These are phyloP conservation scores for Leucogyrophana mollusca DNA, from an alignment of 768 basidiomycete species.

Conservation along the genomic window DNA sequence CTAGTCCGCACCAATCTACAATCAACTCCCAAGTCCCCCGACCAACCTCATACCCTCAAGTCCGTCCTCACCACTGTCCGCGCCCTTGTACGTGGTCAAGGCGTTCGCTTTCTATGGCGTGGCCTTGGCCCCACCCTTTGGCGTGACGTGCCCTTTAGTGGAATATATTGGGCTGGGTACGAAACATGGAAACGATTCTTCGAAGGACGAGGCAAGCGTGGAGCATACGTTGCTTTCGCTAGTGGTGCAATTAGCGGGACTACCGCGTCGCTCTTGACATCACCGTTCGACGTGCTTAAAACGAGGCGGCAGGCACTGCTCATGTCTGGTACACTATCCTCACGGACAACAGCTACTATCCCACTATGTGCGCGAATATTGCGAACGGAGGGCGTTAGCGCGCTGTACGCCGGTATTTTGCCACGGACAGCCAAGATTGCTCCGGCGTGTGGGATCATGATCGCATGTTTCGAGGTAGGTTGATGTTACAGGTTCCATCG, in stretches of 20 bases:
- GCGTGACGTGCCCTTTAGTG: constrained; percentile 98
- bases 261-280: constrained; percentile 81
- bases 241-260: constrained; percentile 90
- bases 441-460: constrained; percentile 98
- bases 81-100: constrained; percentile 57
- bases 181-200: constrained; percentile 76
- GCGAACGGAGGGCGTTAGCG: constrained; percentile 72
- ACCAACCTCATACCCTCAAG: constrained; percentile 72
- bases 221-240: constrained; percentile 74
- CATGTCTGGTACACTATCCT: constrained; percentile 52
- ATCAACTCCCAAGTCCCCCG: constrained; percentile 72
- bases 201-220: constrained; percentile 49
- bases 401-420: constrained; percentile 79
- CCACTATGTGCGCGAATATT: constrained; percentile 69
- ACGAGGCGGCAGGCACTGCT: constrained; percentile 86
- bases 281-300: constrained; percentile 96
- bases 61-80: constrained; percentile 70
- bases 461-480: constrained; percentile 89
- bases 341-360: constrained; percentile 48
- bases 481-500: constrained; percentile 1
- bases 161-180: constrained; percentile 95
- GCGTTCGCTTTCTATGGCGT: constrained; percentile 77
- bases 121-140: constrained; percentile 91
- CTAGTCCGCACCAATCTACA: constrained; percentile 92
- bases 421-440: constrained; percentile 95